These are phyloP conservation scores for Myxozyma sirexii DNA, from an alignment of 805 yeast species.

Conservation along the genomic window DNA sequence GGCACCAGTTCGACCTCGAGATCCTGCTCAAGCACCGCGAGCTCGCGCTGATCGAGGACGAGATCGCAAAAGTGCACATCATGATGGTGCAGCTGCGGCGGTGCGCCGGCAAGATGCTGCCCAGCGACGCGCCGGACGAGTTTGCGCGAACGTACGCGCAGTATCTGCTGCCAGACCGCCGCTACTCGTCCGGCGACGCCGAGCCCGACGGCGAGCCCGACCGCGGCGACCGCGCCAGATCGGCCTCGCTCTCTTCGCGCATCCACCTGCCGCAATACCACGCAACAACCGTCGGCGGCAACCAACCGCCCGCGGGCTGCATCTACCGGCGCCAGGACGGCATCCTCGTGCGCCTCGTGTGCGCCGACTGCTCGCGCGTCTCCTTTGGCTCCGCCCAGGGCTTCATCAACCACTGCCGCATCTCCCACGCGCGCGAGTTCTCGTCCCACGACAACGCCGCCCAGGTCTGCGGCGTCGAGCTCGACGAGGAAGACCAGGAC, in stretches of 20 bases:
- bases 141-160: conserved; percentile 38
- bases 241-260: conserved; percentile 11
- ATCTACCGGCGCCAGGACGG: conserved; percentile 54
- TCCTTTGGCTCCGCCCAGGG: conserved; percentile 82
- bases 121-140: conserved; percentile 28
- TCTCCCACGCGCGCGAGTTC: conserved; percentile 71
- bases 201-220: background rate
- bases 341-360: conserved; percentile 64
- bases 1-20: conserved; percentile 43
- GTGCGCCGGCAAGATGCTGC: conserved; percentile 24
- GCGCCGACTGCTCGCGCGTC: conserved; percentile 66
- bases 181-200: conserved; percentile 9
- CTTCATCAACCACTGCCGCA: conserved; percentile 72
- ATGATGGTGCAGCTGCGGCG: conserved; percentile 43
- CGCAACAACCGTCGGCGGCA: conserved; percentile 23
- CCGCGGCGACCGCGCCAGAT: conserved; percentile 1
- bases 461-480: conserved; percentile 59
- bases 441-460: conserved; percentile 78
- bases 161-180: conserved; percentile 35
- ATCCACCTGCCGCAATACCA: conserved; percentile 25
- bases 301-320: conserved; percentile 33
- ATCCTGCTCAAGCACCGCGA: conserved; percentile 45
- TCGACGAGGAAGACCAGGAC: conserved; percentile 60
- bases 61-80: conserved; percentile 42
- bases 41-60: conserved; percentile 42